These are phyloP conservation scores for Volvox carteri DNA, from an alignment of 163 green algal genomes.

Conservation along the genomic window DNA sequence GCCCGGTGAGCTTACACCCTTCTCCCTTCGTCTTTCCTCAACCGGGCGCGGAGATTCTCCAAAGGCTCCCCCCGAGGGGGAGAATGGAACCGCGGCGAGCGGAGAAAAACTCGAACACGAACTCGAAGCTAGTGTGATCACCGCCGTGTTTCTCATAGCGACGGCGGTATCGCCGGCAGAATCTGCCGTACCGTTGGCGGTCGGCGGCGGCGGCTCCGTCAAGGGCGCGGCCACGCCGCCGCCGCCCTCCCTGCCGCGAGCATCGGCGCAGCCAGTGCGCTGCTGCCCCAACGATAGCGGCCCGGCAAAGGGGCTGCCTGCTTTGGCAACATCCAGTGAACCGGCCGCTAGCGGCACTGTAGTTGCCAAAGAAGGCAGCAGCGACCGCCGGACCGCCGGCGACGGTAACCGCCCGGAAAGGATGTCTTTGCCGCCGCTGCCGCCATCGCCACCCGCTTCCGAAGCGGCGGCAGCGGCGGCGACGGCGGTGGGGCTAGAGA, in stretches of 20 bases:
- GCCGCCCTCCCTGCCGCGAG: not conserved
- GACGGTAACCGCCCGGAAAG: not conserved
- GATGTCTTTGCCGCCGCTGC: not conserved
- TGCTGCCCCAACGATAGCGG: not conserved
- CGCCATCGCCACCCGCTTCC: not conserved
- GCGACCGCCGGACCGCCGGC: not conserved
- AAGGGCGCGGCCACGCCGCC: not conserved
- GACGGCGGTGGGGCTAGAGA: too few species aligned
- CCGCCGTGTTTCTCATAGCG: too few species aligned
- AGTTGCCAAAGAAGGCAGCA: not conserved
- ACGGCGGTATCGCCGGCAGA: not conserved
- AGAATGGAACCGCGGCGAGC: too few species aligned
- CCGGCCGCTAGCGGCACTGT: not conserved
- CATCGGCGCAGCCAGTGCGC: not conserved
- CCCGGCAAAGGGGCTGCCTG: not conserved
- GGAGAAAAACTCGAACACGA: too few species aligned
- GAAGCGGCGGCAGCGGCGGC: not conserved
- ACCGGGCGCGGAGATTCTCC: too few species aligned
- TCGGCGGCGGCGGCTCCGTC: not conserved
- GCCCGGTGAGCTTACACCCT: too few species aligned
- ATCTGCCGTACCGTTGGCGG: not conserved
- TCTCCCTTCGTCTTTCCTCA: too few species aligned
- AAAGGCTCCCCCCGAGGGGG: too few species aligned
- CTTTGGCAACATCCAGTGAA: not conserved
- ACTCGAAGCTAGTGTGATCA: too few species aligned